These are phyloP conservation scores for Mortierella alpina DNA, from an alignment of 192 early-diverging fungal genomes.

Conservation along the genomic window DNA sequence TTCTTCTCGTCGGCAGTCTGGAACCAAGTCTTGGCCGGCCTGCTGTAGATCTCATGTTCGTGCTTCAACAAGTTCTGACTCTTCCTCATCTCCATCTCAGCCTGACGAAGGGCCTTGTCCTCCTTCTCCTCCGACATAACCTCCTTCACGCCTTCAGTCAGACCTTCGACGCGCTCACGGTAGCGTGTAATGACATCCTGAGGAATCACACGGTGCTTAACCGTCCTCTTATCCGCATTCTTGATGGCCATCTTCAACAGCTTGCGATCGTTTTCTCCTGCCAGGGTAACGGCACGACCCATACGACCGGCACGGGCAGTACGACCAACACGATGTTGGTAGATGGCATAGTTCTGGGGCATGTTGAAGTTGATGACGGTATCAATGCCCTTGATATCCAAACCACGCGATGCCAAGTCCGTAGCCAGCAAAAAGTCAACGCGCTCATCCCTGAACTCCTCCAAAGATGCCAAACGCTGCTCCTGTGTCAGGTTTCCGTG, in stretches of 20 bases:
- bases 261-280: constrained; percentile 93
- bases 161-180: constrained; percentile 72
- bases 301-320: constrained; percentile 92
- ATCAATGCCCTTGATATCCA: constrained; percentile 96
- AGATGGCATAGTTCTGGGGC: constrained; percentile 92
- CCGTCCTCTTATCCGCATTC: constrained; percentile 75
- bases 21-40: constrained; percentile 97
- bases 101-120: constrained; percentile 81
- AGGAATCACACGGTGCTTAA: constrained; percentile 93
- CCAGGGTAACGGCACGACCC: constrained; percentile 89
- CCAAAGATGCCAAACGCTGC: constrained; percentile 89
- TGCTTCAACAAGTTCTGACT: constrained; percentile 86
- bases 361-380: constrained; percentile 99
- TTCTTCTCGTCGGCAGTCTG: constrained; percentile 83
- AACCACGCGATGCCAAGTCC: constrained; percentile 95
- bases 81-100: constrained; percentile 94
- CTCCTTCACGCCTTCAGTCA: constrained; percentile 75
- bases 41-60: constrained; percentile 86
- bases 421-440: constrained; percentile 95
- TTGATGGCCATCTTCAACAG: constrained; percentile 94
- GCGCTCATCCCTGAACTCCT: constrained; percentile 87
- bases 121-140: constrained; percentile 80
- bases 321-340: constrained; percentile 95
- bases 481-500: constrained; percentile 96
- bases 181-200: constrained; percentile 81